Percentiles rank a stretch among this genome's conserved stretches.
phyloP scores from a whole-genome alignment of 495 filamentous ascomycete genomes.

The Neurospora africana region DNA sequence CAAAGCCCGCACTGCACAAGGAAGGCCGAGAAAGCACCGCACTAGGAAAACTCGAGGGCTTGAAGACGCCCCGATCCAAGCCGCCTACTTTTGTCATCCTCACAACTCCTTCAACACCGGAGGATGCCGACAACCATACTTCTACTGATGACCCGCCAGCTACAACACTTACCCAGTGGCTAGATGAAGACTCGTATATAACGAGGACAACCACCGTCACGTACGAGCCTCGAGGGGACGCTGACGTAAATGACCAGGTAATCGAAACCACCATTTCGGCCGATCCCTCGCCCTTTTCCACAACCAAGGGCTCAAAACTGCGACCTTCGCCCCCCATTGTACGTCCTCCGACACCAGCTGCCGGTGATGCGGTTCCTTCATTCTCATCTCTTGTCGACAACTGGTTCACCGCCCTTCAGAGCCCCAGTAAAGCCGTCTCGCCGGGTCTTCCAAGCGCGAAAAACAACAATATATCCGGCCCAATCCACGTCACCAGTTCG shows the following conservation, averaged over 20 bases:
- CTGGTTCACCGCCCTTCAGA: conserved; percentile 9
- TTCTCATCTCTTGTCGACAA: conserved; percentile 8
- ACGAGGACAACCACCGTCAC: conserved; percentile 26
- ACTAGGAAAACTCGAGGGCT: neutral
- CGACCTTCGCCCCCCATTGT: conserved; percentile 15
- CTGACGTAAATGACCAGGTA: conserved; percentile 18
- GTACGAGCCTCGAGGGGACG: conserved; percentile 20
- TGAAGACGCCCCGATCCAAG: neutral
- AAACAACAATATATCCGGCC: neutral
- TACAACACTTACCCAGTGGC: conserved; percentile 16
- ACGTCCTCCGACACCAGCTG: conserved; percentile 1
- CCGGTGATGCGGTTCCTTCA: neutral
- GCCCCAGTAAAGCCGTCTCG: neutral
- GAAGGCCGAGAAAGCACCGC: neutral
- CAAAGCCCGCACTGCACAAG: neutral
- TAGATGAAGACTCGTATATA: conserved; percentile 29
- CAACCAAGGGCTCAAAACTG: conserved; percentile 2
- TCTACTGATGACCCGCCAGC: neutral
- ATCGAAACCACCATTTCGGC: conserved; percentile 29
- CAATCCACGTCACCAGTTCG: neutral
- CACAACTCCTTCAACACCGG: neutral
- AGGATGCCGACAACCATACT: neutral
- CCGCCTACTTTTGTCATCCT: neutral
- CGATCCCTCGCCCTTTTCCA: conserved; percentile 12
- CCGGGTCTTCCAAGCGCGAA: neutral